These are phyloP conservation scores for Limonium bicolor DNA, from an alignment of 148 eudicot genomes.

Conservation along the genomic window DNA sequence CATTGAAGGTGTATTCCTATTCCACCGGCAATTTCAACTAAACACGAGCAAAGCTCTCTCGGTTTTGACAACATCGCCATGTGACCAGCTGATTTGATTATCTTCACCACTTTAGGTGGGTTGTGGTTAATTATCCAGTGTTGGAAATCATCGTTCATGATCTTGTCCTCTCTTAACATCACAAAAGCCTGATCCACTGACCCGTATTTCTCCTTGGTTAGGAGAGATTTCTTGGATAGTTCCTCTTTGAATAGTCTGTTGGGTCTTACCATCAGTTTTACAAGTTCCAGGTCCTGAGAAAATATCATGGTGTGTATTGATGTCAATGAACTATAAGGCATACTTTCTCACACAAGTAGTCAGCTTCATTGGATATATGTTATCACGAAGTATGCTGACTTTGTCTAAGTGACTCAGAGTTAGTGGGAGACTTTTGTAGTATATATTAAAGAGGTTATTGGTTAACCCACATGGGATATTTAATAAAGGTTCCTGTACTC, in stretches of 20 bases:
- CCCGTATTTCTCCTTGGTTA: conserved; percentile 4
- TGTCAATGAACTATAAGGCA: too few species aligned
- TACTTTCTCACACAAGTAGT: too few species aligned
- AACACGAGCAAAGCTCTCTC: conserved; percentile 1
- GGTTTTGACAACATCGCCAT: conserved; percentile 15
- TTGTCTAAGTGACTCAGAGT: too few species aligned
- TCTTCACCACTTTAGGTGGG: conserved; percentile 3
- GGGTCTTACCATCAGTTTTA: conserved; percentile 11
- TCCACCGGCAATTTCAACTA: background rate
- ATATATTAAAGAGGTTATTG: too few species aligned
- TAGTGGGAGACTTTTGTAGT: too few species aligned
- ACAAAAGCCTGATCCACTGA: conserved; percentile 2
- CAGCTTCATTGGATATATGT: too few species aligned
- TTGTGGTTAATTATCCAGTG: conserved; percentile 2
- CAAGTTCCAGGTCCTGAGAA: conserved; percentile 10
- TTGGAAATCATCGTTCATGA: conserved; percentile 6
- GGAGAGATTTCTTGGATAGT: conserved; percentile 8
- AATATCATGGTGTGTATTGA: too few species aligned
- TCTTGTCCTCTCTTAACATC: background rate
- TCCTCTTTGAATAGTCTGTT: conserved; percentile 8
- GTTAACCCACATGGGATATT: too few species aligned
- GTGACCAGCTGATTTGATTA: conserved; percentile 15
- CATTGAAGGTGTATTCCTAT: too few species aligned
- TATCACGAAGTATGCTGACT: too few species aligned
- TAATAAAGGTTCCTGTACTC: too few species aligned